These are phyloP conservation scores for Aspergillus ibericus DNA, from an alignment of 2,329 filamentous ascomycete species.

Conservation along the genomic window DNA sequence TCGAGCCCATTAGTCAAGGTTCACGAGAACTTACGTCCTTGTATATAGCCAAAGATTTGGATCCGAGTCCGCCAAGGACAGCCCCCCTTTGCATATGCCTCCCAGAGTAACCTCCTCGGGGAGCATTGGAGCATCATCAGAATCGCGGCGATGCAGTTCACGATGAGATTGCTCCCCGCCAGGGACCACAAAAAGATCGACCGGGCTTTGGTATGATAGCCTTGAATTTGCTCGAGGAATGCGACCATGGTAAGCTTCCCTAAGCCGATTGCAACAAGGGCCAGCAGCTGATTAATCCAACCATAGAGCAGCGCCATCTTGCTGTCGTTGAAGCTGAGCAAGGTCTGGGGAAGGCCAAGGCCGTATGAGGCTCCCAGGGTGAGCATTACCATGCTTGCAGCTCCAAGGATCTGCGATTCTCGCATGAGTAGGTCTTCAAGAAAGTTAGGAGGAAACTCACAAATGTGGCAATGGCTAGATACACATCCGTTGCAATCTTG, in stretches of 20 bases:
- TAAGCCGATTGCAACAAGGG: constrained; percentile 16
- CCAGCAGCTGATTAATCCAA: constrained; percentile 23
- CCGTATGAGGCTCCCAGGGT: constrained; percentile 17
- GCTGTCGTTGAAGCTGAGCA: background rate
- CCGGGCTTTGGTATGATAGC: constrained; percentile 14
- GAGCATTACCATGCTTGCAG: constrained; percentile 12
- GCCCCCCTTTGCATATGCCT: constrained; percentile 8
- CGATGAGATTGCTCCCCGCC: background rate
- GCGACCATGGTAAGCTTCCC: constrained; percentile 22
- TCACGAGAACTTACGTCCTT: constrained; percentile 18
- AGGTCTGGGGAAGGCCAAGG: constrained; percentile 11
- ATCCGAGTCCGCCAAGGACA: constrained; percentile 17
- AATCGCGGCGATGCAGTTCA: background rate
- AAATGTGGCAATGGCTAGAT: constrained; percentile 20
- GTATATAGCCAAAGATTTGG: constrained; percentile 18
- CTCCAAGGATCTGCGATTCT: constrained; percentile 7
- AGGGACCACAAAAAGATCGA: background rate
- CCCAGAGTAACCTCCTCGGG: constrained; percentile 16
- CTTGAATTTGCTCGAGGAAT: constrained; percentile 24
- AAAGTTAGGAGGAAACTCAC: constrained; percentile 9
- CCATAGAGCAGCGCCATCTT: constrained; percentile 18
- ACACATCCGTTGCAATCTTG: constrained; percentile 17
- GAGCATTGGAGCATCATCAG: background rate
- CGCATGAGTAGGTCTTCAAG: background rate
- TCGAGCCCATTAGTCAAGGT: background rate